Percentiles rank a stretch among this genome's conserved stretches.
phyloP scores from a whole-genome alignment of 768 basidiomycete species.

The Crassisporium funariophilum region DNA sequence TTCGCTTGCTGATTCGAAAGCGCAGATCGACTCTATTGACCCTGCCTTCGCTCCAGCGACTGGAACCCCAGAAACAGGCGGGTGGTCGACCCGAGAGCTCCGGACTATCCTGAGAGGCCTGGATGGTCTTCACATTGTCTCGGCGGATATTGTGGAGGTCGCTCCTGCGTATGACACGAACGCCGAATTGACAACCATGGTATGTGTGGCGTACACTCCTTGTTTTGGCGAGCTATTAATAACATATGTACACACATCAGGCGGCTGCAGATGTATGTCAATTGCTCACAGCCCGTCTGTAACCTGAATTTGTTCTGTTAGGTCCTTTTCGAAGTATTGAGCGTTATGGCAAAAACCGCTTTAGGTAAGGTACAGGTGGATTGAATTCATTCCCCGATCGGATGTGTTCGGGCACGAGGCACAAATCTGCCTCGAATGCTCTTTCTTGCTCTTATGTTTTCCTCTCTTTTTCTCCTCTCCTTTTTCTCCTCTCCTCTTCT shows the following conservation, averaged over 20 bases:
- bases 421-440: constrained; percentile 2
- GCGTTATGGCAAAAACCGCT: constrained; percentile 80
- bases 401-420: constrained; percentile 13
- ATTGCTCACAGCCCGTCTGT: not conserved
- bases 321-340: constrained; percentile 76
- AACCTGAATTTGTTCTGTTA: constrained; percentile 24
- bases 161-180: constrained; percentile 76
- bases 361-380: constrained; percentile 53
- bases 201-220: constrained; percentile 17
- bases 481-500: not conserved
- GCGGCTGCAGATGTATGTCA: constrained; percentile 43
- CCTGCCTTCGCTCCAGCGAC: constrained; percentile 84
- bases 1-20: constrained; percentile 1
- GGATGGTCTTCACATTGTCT: constrained; percentile 75
- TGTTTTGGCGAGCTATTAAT: constrained; percentile 8
- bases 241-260: constrained; percentile 21
- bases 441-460: constrained; percentile 15
- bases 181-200: constrained; percentile 37
- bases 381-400: constrained; percentile 4
- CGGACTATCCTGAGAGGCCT: constrained; percentile 76
- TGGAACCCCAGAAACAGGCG: constrained; percentile 84
- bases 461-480: not conserved
- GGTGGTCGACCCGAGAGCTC: constrained; percentile 83
- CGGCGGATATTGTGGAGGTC: constrained; percentile 84
- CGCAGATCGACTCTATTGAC: constrained; percentile 76